phyloP scores from a whole-genome alignment of 768 basidiomycete species.

The Leccinum uliginosum region DNA sequence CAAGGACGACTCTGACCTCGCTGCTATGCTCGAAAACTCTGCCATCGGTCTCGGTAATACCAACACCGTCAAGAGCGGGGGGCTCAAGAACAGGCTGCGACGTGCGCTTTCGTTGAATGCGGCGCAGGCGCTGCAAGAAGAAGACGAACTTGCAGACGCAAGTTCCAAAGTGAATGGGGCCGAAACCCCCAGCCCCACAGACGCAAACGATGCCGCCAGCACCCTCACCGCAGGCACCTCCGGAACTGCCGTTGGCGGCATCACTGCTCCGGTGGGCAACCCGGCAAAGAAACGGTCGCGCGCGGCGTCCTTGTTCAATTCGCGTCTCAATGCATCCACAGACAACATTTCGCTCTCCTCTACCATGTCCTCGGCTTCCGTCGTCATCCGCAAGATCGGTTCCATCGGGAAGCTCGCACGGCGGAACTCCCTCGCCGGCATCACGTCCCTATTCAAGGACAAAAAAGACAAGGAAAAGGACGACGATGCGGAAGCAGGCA shows the following conservation, averaged over 20 bases:
- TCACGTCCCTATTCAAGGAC: constrained; percentile 93
- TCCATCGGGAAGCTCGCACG: constrained; percentile 85
- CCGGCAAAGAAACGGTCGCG: constrained; percentile 65
- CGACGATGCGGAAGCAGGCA: constrained; percentile 30
- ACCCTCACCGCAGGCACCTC: constrained; percentile 40
- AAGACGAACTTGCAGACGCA: constrained; percentile 27
- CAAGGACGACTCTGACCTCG: constrained; percentile 68
- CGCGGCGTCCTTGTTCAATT: constrained; percentile 79
- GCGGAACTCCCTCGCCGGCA: constrained; percentile 84
- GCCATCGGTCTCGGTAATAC: constrained; percentile 35
- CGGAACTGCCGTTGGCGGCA: constrained; percentile 1
- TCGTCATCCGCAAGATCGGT: constrained; percentile 95
- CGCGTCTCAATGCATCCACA: constrained; percentile 80
- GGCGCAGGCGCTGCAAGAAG: constrained; percentile 49
- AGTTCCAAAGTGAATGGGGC: constrained; percentile 28
- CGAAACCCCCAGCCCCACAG: constrained; percentile 26
- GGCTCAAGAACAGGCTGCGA: constrained; percentile 73
- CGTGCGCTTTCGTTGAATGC: constrained; percentile 70
- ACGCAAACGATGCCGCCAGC: constrained; percentile 25
- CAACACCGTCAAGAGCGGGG: constrained; percentile 49
- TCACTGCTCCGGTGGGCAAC: constrained; percentile 23
- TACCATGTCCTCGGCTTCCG: constrained; percentile 90
- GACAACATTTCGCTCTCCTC: constrained; percentile 95
- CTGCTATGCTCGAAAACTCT: constrained; percentile 42
- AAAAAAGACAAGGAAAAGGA: constrained; percentile 48